Evolutionary conservation across 2,329 filamentous ascomycete species (phyloP), one percentile per base, ranked within the genome.

Genomic region (Colletotrichum sp.): DNA sequence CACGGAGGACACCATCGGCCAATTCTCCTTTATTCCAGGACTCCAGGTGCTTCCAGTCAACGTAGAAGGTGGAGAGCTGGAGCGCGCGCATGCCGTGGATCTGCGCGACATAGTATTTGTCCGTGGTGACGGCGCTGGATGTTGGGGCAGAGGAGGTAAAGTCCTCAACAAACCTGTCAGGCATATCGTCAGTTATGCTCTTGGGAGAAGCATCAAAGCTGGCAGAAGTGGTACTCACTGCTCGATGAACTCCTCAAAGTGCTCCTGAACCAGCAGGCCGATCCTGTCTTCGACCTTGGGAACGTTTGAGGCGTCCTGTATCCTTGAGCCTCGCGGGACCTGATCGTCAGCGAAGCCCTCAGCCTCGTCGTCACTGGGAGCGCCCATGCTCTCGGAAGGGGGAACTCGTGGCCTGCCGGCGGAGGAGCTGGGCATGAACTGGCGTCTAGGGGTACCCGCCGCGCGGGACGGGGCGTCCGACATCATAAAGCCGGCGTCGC

Each of bases 91-190:
- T 92, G 77, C 93, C 93, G 81, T 95, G 93, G 79, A 98, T 95
- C 85, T 96, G 95, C 66, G 94, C 94, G 74, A 97, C 89, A 84
- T 97, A 98, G 87, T 96, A 96, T 83, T 94, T 95, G 86, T 96
- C 93, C 30, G 94, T 95, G 6, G 92, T 93, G 61, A 92, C 89
- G 32, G 93, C 92, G 81, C 93, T 95, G 18, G 94, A 94, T 5
- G 91, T 88, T 12, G 93, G 93, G 8, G 89, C 87, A 60, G 91
- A 94, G 4, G 92, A 87, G 7, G 90, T 87, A 4, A 92, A 92
- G 21, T 94, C 93, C 84, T 96, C 94, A 73, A 92, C 87, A 82
- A 93, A 96, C 80, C 89, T 91, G 76, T 24, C 30, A 60, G 4
- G 24, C 30, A 2, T 10, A 18, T 28, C n/a, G 71, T 77, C 36